A percentile compares a stretch with the other conserved stretches of the same genome.
These are phyloP conservation scores for Botrytis aclada DNA, from an alignment of 2,329 filamentous ascomycete genomes.

Conservation along the genomic window DNA sequence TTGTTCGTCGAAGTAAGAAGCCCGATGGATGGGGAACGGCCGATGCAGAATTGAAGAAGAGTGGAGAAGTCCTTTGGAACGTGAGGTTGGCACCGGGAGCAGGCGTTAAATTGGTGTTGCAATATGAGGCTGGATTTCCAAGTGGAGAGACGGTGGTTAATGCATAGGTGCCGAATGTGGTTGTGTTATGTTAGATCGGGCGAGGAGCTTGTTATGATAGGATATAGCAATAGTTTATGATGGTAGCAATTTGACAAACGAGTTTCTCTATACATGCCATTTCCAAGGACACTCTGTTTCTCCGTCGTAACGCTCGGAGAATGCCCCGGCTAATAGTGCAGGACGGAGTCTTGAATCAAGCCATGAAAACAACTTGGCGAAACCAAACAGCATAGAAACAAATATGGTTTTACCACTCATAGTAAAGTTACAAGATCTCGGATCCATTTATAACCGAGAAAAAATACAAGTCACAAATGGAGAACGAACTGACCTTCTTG, in stretches of 20 bases:
- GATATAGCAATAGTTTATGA: background rate
- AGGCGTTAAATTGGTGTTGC: constrained; percentile 54
- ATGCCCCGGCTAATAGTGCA: background rate
- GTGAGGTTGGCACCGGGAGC: constrained; percentile 56
- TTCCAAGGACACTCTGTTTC: no score
- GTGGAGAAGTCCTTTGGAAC: constrained; percentile 57
- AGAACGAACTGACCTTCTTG: background rate
- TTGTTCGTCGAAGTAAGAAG: constrained; percentile 30
- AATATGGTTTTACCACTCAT: background rate
- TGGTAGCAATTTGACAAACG: background rate
- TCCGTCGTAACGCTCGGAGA: no score
- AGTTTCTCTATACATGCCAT: background rate
- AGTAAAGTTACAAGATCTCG: background rate
- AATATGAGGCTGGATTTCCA: constrained; percentile 60
- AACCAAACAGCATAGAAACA: background rate
- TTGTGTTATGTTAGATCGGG: background rate
- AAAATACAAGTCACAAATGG: background rate
- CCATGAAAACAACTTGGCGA: background rate
- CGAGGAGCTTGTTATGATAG: background rate
- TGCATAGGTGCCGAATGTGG: constrained; percentile 3
- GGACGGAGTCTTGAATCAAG: background rate
- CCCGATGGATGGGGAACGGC: constrained; percentile 52
- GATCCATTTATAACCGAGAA: background rate
- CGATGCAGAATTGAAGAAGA: constrained; percentile 51
- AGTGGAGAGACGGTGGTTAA: constrained; percentile 44